Conservation (phyloP, 192 early-diverging fungal species). For the Backusella macrospora region DNA sequence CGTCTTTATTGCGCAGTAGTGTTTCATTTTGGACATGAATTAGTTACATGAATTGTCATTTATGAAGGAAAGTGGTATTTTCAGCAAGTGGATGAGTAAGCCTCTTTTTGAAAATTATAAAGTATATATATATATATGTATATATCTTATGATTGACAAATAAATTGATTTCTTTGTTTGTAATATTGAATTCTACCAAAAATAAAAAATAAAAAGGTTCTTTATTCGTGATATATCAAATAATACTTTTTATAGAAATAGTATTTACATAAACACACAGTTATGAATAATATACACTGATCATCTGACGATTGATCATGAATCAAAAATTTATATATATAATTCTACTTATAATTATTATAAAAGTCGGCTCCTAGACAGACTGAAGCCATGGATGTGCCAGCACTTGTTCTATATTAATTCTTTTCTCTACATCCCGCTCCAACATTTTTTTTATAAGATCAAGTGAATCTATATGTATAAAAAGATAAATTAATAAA, state of each 20-base stretch:
- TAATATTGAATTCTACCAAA: background rate
- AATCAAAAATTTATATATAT: no score
- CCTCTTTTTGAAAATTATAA: background rate
- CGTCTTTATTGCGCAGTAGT: background rate
- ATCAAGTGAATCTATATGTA: slow-evolving; percentile 48
- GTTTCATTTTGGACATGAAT: no score
- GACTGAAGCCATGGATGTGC: slow-evolving; percentile 71
- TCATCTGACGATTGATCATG: slow-evolving; percentile 6
- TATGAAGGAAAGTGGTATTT: no score
- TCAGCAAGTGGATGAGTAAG: no score
- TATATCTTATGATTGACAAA: slow-evolving; percentile 3
- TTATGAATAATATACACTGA: slow-evolving; percentile 1
- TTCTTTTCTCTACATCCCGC: slow-evolving; percentile 65
- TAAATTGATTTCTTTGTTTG: background rate
- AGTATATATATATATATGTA: background rate
- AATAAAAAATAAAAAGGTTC: background rate
- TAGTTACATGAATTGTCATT: no score
- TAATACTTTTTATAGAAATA: slow-evolving; percentile 13
- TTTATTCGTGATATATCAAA: background rate
- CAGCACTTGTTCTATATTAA: slow-evolving; percentile 77
- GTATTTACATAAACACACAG: slow-evolving; percentile 8
- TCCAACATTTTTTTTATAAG: slow-evolving; percentile 75
- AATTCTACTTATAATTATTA: background rate
- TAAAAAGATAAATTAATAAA: background rate
- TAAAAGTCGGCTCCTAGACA: background rate